These are phyloP conservation scores for Cladophialophora exuberans DNA, from an alignment of 2,329 filamentous ascomycete species.

Conservation along the genomic window DNA sequence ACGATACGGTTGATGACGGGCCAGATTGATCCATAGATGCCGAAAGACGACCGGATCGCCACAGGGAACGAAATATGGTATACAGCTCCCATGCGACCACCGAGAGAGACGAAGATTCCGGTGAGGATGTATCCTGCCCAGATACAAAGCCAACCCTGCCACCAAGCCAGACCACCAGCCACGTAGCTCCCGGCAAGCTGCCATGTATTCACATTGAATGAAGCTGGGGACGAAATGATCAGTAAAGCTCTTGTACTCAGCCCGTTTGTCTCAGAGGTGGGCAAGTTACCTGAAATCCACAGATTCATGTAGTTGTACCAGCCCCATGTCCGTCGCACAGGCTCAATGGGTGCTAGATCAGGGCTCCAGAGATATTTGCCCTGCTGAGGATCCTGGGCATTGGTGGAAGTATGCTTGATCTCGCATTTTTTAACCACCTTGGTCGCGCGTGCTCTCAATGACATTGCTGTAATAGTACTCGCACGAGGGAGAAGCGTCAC, in stretches of 20 bases:
- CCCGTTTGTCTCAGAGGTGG: too few species aligned
- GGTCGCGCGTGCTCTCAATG: not conserved
- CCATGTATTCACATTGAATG: slow-evolving; percentile 38
- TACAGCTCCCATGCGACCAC: slow-evolving; percentile 47
- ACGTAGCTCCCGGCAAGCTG: slow-evolving; percentile 61
- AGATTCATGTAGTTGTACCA: slow-evolving; percentile 70
- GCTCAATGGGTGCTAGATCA: slow-evolving; percentile 64
- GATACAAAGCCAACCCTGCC: slow-evolving; percentile 85
- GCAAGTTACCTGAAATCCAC: slow-evolving; percentile 11
- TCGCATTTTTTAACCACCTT: slow-evolving; percentile 7
- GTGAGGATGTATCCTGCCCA: slow-evolving; percentile 47
- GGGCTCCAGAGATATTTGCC: slow-evolving; percentile 12
- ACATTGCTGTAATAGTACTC: slow-evolving; percentile 2
- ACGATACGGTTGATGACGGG: slow-evolving; percentile 43
- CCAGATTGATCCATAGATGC: slow-evolving; percentile 51
- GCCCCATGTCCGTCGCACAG: slow-evolving; percentile 80
- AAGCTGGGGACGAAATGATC: slow-evolving; percentile 31
- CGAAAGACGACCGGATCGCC: slow-evolving; percentile 46
- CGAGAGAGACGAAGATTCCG: slow-evolving; percentile 42
- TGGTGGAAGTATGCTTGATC: slow-evolving; percentile 8
- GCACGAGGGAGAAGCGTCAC: too few species aligned
- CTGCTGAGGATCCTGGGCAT: not conserved
- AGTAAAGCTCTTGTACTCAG: not conserved
- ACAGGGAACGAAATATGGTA: slow-evolving; percentile 48
- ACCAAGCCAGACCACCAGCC: slow-evolving; percentile 59